Conservation (phyloP, 2,329 filamentous ascomycete species). For the Myrmaecium sp. region DNA sequence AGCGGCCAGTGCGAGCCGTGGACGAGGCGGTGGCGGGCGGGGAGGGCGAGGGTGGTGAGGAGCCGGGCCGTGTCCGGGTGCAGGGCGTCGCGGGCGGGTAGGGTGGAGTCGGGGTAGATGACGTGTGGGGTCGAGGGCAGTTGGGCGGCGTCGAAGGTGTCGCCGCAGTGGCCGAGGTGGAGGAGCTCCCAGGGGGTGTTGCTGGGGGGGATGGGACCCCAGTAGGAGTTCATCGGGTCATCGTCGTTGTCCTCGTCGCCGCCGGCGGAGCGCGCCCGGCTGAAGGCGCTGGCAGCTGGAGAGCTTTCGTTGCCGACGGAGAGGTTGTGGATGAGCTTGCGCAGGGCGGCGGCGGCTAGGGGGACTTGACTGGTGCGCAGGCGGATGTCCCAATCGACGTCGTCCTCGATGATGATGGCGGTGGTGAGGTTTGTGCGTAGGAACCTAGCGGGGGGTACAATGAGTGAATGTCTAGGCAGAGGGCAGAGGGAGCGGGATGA, state of each 20-base stretch:
- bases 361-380: slow-evolving; percentile 18
- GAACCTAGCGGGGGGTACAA: slow-evolving; percentile 13
- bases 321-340: slow-evolving; percentile 10
- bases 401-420: slow-evolving; percentile 23
- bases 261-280: slow-evolving; percentile 4
- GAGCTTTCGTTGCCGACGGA: slow-evolving; percentile 10
- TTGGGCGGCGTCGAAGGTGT: slow-evolving; percentile 11
- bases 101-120: slow-evolving; percentile 14
- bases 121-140: slow-evolving; percentile 8
- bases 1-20: slow-evolving; percentile 19
- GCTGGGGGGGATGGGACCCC: slow-evolving; percentile 13
- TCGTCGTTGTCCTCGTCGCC: no score
- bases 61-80: slow-evolving; percentile 14
- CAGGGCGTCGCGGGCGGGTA: slow-evolving; percentile 10
- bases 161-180: slow-evolving; percentile 25
- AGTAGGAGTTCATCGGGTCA: no score
- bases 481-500: not conserved
- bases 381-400: slow-evolving; percentile 23
- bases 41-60: slow-evolving; percentile 12
- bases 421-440: slow-evolving; percentile 14
- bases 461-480: not conserved
- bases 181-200: slow-evolving; percentile 19
- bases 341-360: slow-evolving; percentile 13
- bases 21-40: slow-evolving; percentile 13
- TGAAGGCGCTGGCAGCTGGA: slow-evolving; percentile 10